These are phyloP conservation scores for Phlyctochytrium bullatum DNA, from an alignment of 192 early-diverging fungal genomes.

Conservation along the genomic window DNA sequence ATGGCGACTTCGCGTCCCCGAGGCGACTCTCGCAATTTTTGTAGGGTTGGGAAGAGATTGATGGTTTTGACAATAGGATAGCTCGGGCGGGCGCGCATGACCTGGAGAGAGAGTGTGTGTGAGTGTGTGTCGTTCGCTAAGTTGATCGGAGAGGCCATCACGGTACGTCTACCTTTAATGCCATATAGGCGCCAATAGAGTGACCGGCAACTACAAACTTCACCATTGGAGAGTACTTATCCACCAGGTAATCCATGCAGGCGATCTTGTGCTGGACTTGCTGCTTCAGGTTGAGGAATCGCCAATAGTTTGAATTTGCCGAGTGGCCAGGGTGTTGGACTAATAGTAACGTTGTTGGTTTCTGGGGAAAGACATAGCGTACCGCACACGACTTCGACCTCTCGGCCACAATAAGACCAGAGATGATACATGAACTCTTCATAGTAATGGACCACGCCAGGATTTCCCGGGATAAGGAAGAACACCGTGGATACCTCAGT, in stretches of 20 bases:
- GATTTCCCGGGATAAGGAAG: slow-evolving; percentile 78
- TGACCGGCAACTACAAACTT: slow-evolving; percentile 61
- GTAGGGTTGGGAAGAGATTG: slow-evolving; percentile 77
- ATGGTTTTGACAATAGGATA: slow-evolving; percentile 64
- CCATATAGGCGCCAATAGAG: slow-evolving; percentile 66
- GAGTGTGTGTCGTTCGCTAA: slow-evolving; percentile 14
- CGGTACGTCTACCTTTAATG: slow-evolving; percentile 29
- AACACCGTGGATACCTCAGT: slow-evolving; percentile 59
- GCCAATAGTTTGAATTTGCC: slow-evolving; percentile 20
- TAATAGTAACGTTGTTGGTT: slow-evolving; percentile 11
- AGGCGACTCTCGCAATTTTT: slow-evolving; percentile 72
- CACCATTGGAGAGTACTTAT: slow-evolving; percentile 36
- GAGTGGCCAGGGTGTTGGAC: slow-evolving; percentile 65
- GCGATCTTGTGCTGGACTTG: slow-evolving; percentile 70
- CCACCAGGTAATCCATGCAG: slow-evolving; percentile 53
- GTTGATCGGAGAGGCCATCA: slow-evolving; percentile 22
- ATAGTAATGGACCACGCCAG: slow-evolving; percentile 81
- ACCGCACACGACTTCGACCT: background rate
- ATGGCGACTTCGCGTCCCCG: slow-evolving; percentile 50
- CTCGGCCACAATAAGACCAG: slow-evolving; percentile 17
- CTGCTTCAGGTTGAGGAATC: slow-evolving; percentile 50
- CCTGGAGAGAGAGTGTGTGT: slow-evolving; percentile 32
- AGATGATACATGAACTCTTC: slow-evolving; percentile 65
- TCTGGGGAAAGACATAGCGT: background rate
- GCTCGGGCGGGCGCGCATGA: slow-evolving; percentile 60